Evolutionary conservation across 1,284 basidiomycete genomes (phyloP), one percentile per base, ranked within the genome.

Genomic region (Moesziomyces globuligerus): DNA sequence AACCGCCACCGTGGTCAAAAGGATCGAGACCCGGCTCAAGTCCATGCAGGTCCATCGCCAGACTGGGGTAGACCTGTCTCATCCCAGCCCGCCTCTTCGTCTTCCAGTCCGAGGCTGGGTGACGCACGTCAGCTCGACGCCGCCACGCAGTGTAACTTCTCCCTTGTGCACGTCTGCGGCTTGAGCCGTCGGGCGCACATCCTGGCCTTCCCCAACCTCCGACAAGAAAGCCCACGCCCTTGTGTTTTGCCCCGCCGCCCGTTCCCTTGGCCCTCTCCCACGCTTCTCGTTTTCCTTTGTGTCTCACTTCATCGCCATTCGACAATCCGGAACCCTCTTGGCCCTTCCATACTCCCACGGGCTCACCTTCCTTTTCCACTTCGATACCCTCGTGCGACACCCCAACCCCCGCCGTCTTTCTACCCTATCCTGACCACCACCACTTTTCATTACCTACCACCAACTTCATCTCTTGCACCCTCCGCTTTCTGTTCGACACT

Each of bases 331-430:
- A 15, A 18, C 20, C 26, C 38, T 38, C 48, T 26, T 44, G n/a
- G 3, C 18, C 26, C 3, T 41, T 25, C n/a, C 32, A n/a, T 32
- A 24, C 45, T 18, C 9, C 32, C 3, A 9, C 29, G 10, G 0
- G 23, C 23, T 23, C 44, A 47, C 55, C 51, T 57, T 65, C 54
- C 55, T 49, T 41, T 50, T 57, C 28, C 52, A 47, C 51, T 44
- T 51, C 20, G 15, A 48, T 40, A 32, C 25, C 25, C 38, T 20
- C 18, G 25, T 38, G 11, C 11, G 11, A n/a, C 28, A n/a, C 42
- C 10, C 28, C 26, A 38, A 25, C 42, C 21, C 3, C 5, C 32
- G 8, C 18, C 36, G 2, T 25, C 20, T 24, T 37, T 1, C n/a
- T 39, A 15, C 41, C 53, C 11, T 26, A 8, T 11, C 50, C 18